Evolutionary conservation across 2,329 filamentous ascomycete species (phyloP).

Genomic region (Trichoderma koningiopsis): DNA sequence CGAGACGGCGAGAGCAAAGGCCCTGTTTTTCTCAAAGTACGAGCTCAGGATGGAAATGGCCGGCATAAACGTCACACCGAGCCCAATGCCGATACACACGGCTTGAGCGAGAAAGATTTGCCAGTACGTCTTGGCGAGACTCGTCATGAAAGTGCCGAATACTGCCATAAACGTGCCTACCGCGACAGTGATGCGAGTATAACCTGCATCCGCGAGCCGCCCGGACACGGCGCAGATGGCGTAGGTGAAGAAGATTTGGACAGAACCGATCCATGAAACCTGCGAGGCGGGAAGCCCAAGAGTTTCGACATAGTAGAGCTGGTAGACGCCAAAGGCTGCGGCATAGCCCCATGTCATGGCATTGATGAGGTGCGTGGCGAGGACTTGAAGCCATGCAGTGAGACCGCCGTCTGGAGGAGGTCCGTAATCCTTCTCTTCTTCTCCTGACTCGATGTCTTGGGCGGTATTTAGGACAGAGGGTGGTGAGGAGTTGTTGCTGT

Average conservation of each 20-base stretch:
- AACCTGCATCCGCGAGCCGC: conserved; percentile 53
- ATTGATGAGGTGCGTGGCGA: conserved; percentile 51
- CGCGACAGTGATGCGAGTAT: conserved; percentile 45
- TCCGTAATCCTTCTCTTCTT: conserved; percentile 7
- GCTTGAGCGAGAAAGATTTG: conserved; percentile 59
- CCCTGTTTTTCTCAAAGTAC: conserved; percentile 60
- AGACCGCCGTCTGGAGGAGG: conserved; percentile 42
- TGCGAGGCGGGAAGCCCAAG: conserved; percentile 41
- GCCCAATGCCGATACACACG: conserved; percentile 53
- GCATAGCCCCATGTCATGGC: conserved; percentile 54
- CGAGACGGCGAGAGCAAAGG: conserved; percentile 61
- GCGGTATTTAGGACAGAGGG: neutral
- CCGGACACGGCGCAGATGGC: conserved; percentile 52
- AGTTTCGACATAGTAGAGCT: conserved; percentile 49
- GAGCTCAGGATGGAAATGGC: conserved; percentile 62
- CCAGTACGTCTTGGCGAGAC: conserved; percentile 50
- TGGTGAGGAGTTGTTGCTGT: neutral
- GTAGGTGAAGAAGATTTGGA: conserved; percentile 55
- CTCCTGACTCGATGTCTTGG: neutral
- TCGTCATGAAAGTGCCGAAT: conserved; percentile 52
- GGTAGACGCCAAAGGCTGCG: conserved; percentile 56
- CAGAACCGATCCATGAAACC: conserved; percentile 51
- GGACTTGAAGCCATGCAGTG: conserved; percentile 49
- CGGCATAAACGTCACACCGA: conserved; percentile 60
- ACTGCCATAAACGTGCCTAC: conserved; percentile 47